These are phyloP conservation scores for Mucor mucedo DNA, from an alignment of 371 early-diverging fungal genomes.

Conservation along the genomic window DNA sequence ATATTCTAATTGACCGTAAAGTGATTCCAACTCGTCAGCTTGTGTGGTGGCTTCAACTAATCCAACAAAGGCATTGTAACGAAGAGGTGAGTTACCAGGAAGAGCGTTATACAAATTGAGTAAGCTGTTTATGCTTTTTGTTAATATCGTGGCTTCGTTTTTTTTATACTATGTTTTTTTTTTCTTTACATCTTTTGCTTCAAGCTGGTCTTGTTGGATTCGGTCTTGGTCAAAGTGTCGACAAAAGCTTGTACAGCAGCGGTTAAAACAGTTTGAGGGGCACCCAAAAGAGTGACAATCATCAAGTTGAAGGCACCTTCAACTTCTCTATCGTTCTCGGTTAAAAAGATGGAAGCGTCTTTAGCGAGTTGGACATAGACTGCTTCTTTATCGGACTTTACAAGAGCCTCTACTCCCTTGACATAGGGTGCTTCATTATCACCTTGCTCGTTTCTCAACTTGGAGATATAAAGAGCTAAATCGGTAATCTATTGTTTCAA, in stretches of 20 bases:
- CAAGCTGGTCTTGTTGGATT: slow-evolving; percentile 54
- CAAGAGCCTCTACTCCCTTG: slow-evolving; percentile 53
- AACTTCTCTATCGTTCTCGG: slow-evolving; percentile 68
- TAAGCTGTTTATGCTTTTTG: slow-evolving; percentile 56
- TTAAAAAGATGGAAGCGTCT: slow-evolving; percentile 65
- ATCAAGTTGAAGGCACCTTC: slow-evolving; percentile 76
- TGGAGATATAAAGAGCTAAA: slow-evolving; percentile 62
- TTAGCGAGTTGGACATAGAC: slow-evolving; percentile 63
- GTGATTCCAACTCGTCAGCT: slow-evolving; percentile 72
- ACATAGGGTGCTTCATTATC: slow-evolving; percentile 57
- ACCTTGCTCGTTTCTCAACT: slow-evolving; percentile 59
- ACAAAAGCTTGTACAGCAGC: slow-evolving; percentile 58
- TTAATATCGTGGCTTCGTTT: neutral
- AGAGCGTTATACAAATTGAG: slow-evolving; percentile 84
- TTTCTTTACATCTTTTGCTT: slow-evolving; percentile 68
- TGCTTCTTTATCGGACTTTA: slow-evolving; percentile 65
- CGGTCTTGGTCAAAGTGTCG: slow-evolving; percentile 56
- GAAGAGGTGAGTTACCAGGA: slow-evolving; percentile 65
- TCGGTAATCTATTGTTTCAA: slow-evolving; percentile 52
- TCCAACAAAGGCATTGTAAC: slow-evolving; percentile 75
- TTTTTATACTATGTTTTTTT: slow-evolving; percentile 1
- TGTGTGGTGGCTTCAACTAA: slow-evolving; percentile 78
- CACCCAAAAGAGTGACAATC: slow-evolving; percentile 59
- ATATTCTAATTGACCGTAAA: slow-evolving; percentile 68
- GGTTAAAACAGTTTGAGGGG: slow-evolving; percentile 40